phyloP scores from a whole-genome alignment of 2,329 filamentous ascomycete genomes.

The Arachnopeziza araneosa region DNA sequence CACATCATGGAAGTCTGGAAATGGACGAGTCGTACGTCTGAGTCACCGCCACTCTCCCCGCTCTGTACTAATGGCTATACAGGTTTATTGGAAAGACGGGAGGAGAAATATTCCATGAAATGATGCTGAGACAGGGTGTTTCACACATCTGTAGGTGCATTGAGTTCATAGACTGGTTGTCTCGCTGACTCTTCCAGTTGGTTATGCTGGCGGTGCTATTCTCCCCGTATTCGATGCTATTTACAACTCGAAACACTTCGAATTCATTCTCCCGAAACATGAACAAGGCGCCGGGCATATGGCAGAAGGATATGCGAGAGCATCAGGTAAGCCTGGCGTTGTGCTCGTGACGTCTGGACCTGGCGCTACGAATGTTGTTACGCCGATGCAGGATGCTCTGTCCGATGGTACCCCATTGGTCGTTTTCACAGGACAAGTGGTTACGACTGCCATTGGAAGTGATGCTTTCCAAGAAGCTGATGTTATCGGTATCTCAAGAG shows the following conservation, averaged over 20 bases:
- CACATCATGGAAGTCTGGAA: conserved; percentile 56
- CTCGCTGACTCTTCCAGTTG: conserved; percentile 45
- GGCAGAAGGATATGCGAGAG: conserved; percentile 94
- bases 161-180: not conserved
- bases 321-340: conserved; percentile 88
- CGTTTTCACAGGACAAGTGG: conserved; percentile 91
- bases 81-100: conserved; percentile 92
- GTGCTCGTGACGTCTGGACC: conserved; percentile 96
- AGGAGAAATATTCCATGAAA: conserved; percentile 97
- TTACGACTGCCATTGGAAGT: conserved; percentile 82
- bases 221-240: conserved; percentile 98
- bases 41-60: conserved; percentile 15
- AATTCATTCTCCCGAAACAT: conserved; percentile 91
- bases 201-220: conserved; percentile 93
- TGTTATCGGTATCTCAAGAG: conserved; percentile 84
- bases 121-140: conserved; percentile 91
- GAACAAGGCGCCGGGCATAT: conserved; percentile 98
- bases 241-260: conserved; percentile 94
- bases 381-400: conserved; percentile 91
- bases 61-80: conserved; percentile 10
- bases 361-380: conserved; percentile 93
- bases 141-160: conserved; percentile 82
- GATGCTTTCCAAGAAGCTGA: conserved; percentile 98
- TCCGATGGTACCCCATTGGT: conserved; percentile 95
- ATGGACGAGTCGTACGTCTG: conserved; percentile 74